Evolutionary conservation across 768 basidiomycete genomes (phyloP), one percentile per base, ranked within the genome.

Genomic region (Naganishia friedmannii): DNA sequence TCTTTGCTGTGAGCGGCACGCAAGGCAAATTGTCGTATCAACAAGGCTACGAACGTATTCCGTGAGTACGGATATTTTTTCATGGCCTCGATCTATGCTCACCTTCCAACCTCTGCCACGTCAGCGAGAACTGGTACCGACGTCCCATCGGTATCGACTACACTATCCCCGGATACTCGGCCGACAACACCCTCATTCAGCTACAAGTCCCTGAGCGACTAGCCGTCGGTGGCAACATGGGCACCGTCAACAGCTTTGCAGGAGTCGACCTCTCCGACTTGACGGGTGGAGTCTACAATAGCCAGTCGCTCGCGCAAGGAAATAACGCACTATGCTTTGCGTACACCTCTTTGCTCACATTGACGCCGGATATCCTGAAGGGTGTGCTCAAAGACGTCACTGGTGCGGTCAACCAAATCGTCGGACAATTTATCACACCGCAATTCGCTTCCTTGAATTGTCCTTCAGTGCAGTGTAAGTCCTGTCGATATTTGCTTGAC

Each of bases 131-230:
- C 45, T 69, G 68, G 68, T 69, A 69, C 42, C 68, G 68, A 13
- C 68, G 68, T 53, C 68, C 68, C 26, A 69, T 69, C 45, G 68
- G 68, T 10, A 55, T 32, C 42, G 68, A 69, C 12, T 69, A 69
- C 55, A 46, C 56, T 42, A 69, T 69, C 21, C 68, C 68, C 17
- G 68, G 26, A 37, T 69, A 57, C 26, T 19, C 57, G 3, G 37
- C 45, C 56, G 68, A 69, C 19, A 31, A 54, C 23, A 28, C 23
- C 19, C 15, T 48, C 9, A 28, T 69, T 19, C 55, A 58, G 31
- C 45, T 58, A 9, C 54, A 54, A 26, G 68, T 69, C 13, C 68
- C 56, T 17, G 68, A 69, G n/a, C 34, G 68, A 29, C 53, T 69
- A 8, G 68, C 68, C 10, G 45, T 69, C 68, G 68, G 56, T 23